Evolutionary conservation across 305 asterid genomes (phyloP).

Genomic region (Solanum chacoense): DNA sequence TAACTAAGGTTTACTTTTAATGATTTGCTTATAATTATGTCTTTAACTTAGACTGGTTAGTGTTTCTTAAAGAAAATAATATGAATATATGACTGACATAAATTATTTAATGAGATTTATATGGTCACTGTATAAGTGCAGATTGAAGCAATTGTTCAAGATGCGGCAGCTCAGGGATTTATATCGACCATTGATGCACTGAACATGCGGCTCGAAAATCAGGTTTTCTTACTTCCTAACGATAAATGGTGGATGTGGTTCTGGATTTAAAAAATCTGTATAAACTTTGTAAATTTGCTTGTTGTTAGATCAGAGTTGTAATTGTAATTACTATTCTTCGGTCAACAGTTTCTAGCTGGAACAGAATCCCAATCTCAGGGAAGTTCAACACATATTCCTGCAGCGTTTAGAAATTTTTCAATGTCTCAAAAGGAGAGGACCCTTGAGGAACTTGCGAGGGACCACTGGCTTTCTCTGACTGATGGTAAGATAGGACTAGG

Average conservation of each 20-base stretch:
- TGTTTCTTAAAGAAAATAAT: background rate
- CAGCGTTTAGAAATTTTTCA: constrained; percentile 65
- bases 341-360: constrained; percentile 36
- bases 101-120: background rate
- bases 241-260: background rate
- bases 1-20: background rate
- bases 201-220: constrained; percentile 47
- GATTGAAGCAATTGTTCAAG: constrained; percentile 84
- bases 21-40: background rate
- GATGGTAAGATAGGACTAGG: constrained; percentile 74
- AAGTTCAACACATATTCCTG: constrained; percentile 45
- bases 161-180: constrained; percentile 63
- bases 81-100: background rate
- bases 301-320: background rate
- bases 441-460: constrained; percentile 56
- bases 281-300: background rate
- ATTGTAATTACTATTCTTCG: background rate
- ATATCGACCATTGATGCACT: constrained; percentile 60
- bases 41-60: background rate
- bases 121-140: constrained; percentile 7
- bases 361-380: constrained; percentile 44
- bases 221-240: constrained; percentile 32
- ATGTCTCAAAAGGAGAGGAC: constrained; percentile 76
- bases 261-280: background rate
- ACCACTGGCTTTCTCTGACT: constrained; percentile 66